phyloP scores from a whole-genome alignment of 176 grass and related monocot genomes.

The Hsuehochloa calcarea region DNA sequence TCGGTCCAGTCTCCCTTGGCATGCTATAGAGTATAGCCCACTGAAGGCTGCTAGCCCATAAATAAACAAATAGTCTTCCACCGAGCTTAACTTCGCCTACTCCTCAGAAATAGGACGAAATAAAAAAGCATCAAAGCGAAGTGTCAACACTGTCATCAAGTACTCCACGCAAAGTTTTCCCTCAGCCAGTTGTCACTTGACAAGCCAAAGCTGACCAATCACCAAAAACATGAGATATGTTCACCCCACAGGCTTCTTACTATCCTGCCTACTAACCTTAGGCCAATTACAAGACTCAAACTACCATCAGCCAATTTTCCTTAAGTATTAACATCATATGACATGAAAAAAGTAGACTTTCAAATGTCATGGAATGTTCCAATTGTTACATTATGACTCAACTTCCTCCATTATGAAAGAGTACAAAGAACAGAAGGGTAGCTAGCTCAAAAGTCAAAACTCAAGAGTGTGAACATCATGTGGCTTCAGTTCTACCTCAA shows the following conservation, averaged over 20 bases:
- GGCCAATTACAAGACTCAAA: neutral
- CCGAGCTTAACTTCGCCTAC: neutral
- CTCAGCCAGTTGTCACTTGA: neutral
- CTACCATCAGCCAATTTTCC: neutral
- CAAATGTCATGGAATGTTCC: neutral
- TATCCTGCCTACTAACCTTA: neutral
- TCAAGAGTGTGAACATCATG: neutral
- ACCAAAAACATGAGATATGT: neutral
- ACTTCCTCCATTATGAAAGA: neutral
- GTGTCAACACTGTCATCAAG: neutral
- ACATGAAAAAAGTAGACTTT: neutral
- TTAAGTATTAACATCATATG: neutral
- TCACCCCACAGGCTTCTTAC: neutral
- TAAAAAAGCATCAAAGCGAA: neutral
- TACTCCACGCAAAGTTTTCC: neutral
- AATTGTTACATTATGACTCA: neutral
- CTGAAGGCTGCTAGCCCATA: neutral
- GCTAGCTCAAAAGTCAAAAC: neutral
- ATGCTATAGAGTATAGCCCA: neutral
- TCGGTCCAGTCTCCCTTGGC: neutral
- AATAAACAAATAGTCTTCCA: neutral
- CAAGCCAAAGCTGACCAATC: neutral
- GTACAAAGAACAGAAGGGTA: neutral
- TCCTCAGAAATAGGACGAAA: neutral
- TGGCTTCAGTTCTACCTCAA: neutral